phyloP scores from a whole-genome alignment of 1,284 basidiomycete species.

The Pyrrhoderma noxium region DNA sequence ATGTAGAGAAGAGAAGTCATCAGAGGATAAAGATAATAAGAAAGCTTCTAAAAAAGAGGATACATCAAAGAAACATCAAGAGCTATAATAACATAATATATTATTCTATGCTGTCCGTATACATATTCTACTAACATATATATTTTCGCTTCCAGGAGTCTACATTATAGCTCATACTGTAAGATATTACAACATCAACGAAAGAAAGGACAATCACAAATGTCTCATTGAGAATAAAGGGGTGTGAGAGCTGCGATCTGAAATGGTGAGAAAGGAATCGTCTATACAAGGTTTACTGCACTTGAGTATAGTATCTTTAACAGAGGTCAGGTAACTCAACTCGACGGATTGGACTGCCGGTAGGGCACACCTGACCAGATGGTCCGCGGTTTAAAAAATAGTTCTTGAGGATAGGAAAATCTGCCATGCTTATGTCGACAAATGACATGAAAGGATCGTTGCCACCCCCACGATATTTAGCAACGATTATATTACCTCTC shows the following conservation, averaged over 20 bases:
- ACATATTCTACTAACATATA: slow-evolving; percentile 12
- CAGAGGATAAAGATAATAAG: slow-evolving; percentile 21
- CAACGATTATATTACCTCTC: slow-evolving; percentile 71
- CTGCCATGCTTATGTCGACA: slow-evolving; percentile 68
- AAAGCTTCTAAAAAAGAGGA: slow-evolving; percentile 15
- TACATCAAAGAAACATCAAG: slow-evolving; percentile 27
- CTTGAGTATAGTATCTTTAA: slow-evolving; percentile 13
- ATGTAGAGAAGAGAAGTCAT: slow-evolving; percentile 41
- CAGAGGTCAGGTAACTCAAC: slow-evolving; percentile 19
- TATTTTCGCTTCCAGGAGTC: slow-evolving; percentile 14
- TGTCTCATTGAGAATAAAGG: slow-evolving; percentile 6
- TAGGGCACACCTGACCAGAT: slow-evolving; percentile 32
- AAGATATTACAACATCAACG: slow-evolving; percentile 4
- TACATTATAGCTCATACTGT: slow-evolving; percentile 6
- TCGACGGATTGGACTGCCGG: slow-evolving; percentile 19
- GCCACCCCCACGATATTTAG: slow-evolving; percentile 51
- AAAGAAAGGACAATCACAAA: slow-evolving; percentile 16
- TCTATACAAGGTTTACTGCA: background rate
- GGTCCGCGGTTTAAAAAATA: slow-evolving; percentile 59
- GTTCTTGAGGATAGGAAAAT: slow-evolving; percentile 73
- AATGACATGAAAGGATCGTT: slow-evolving; percentile 58
- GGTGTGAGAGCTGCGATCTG: slow-evolving; percentile 17
- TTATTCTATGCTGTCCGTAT: slow-evolving; percentile 14
- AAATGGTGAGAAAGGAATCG: slow-evolving; percentile 12
- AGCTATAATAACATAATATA: slow-evolving; percentile 28